Base-by-base conservation (phyloP, 179 eudicot genomes). In the Spergularia azorica region DNA sequence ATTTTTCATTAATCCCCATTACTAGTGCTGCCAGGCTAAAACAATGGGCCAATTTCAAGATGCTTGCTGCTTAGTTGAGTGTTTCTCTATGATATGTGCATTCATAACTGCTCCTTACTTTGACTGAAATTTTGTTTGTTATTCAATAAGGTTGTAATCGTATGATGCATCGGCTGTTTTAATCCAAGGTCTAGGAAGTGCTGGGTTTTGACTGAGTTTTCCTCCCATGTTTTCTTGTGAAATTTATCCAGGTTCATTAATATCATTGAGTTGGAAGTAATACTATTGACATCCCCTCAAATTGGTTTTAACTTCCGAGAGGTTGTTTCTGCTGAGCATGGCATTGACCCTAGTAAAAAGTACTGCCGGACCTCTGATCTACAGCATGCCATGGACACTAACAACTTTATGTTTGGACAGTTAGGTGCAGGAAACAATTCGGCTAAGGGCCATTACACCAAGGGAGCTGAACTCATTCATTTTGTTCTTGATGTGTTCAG, bases 201-300 rank as follows among this genome's bases (percentile, higher is more conserved):
- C 3, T 62, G 60, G 57, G 69, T 61, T 70, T 69, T 48, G 16
- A 12, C 12, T 9, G 3, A 69, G 9, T 52, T 4, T 43, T n/a
- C n/a, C 4, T 72, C 64, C 15, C 65, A 14, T 71, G 56, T 66
- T 1, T 1, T 75, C 15, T 43, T 21, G 46, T 57, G 54, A 38
- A 64, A 11, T 51, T 71, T 4, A 20, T 79, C 82, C 93, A 94
- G 98, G 84, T 92, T 92, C 48, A 85, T 92, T 56, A 90, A 91
- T 36, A 84, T 94, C 56, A 54, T 84, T 17, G 84, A 88, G 18
- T 75, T 94, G 75, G 85, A 88, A 57, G 83, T 94, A 79, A 63
- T 92, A 72, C 85, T 79, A 71, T 91, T 84, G 69, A 80, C 71
- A 43, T 91, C 91, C 73, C 91, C 88, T 65, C 62, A 77, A 11